Conservation (phyloP, 1,139 yeast genomes). For the Geotrichum klebahnii region DNA sequence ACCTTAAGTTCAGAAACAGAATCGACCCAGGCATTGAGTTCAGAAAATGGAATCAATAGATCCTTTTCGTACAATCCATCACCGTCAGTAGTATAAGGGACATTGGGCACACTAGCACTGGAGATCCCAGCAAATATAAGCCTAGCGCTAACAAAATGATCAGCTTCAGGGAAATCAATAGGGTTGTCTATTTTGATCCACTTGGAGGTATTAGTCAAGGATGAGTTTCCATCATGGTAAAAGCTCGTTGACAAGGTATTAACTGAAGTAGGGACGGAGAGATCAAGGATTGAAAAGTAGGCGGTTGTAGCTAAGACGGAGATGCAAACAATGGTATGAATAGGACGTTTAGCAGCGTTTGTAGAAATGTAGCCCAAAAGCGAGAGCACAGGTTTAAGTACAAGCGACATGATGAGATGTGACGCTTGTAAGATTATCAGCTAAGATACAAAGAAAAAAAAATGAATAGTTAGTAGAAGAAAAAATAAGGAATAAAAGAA, state of each 20-base stretch:
- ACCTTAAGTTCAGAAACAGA: conserved; percentile 39
- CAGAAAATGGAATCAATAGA: conserved; percentile 44
- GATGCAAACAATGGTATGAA: conserved; percentile 75
- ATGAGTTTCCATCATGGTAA: conserved; percentile 26
- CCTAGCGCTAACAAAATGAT: conserved; percentile 26
- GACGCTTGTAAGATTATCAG: neutral
- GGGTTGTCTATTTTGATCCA: conserved; percentile 34
- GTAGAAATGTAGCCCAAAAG: conserved; percentile 46
- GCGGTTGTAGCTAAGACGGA: conserved; percentile 76
- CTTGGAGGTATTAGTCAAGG: conserved; percentile 25
- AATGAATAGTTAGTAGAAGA: conserved; percentile 4
- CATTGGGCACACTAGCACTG: conserved; percentile 18
- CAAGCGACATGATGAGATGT: conserved; percentile 15
- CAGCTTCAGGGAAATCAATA: conserved; percentile 40
- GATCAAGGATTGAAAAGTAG: conserved; percentile 76
- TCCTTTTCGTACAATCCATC: conserved; percentile 42
- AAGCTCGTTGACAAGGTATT: conserved; percentile 30
- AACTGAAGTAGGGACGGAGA: conserved; percentile 52
- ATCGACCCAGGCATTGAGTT: conserved; percentile 38
- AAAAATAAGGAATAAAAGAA: neutral
- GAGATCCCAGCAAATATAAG: conserved; percentile 29
- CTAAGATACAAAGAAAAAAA: neutral
- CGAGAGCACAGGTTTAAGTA: conserved; percentile 20
- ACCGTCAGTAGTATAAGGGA: conserved; percentile 32
- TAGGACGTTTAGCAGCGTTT: conserved; percentile 76